Conservation (phyloP, 306 rosid genomes). For the Quercus alba region DNA sequence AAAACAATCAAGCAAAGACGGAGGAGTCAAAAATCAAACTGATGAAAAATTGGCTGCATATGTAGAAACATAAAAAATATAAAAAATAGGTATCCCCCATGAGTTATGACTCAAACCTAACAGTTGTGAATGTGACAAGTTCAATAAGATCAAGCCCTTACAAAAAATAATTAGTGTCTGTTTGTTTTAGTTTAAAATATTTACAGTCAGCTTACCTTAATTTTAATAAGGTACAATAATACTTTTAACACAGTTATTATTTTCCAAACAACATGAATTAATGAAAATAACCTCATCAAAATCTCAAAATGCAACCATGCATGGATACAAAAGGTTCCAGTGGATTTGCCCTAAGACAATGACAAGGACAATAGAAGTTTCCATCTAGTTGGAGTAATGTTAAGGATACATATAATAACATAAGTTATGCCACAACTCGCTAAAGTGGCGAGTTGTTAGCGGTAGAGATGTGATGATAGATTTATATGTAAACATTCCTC, state of each 20-base stretch:
- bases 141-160: background rate
- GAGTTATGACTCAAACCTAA: background rate
- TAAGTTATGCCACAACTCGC: too few relatives aligned
- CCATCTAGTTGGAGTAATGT: too few relatives aligned
- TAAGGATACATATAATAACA: too few relatives aligned
- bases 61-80: background rate
- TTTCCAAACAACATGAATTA: too few relatives aligned
- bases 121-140: background rate
- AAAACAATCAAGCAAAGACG: background rate
- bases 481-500: too few relatives aligned
- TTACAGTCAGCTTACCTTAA: too few relatives aligned
- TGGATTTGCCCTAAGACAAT: background rate
- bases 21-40: background rate
- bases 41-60: background rate
- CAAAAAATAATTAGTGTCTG: too few relatives aligned
- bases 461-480: fast-evolving
- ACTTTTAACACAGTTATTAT: too few relatives aligned
- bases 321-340: background rate
- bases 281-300: background rate
- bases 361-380: background rate
- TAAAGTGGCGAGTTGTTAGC: fast-evolving
- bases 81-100: background rate
- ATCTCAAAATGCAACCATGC: background rate
- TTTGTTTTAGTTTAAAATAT: too few relatives aligned
- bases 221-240: too few relatives aligned